Base-by-base conservation (phyloP, 192 early-diverging fungal genomes). In the Phlyctochytrium planicorne region DNA sequence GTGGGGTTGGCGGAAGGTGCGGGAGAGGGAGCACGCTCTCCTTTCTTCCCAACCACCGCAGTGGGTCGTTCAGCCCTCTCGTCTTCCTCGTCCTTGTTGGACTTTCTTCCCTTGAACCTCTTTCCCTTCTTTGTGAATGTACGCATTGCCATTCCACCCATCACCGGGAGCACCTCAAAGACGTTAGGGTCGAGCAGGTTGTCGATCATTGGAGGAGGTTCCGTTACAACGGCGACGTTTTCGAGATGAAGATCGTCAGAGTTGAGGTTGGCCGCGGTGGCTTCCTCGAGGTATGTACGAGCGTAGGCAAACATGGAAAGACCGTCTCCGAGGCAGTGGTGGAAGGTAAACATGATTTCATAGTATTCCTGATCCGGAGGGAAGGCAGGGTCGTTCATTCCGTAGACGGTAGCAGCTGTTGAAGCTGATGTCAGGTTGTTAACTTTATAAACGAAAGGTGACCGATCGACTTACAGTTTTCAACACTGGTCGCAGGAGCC, bases 261-360 rank as follows among this genome's bases (percentile, higher is more conserved):
- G 23, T 72, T 74, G 12, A 80, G 64, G 47, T 65, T 31, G 2
- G 16, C 55, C 4, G 64, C 70, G 30, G 31, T 33, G 24, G 57
- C 60, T n/a, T 52, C 52, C 31, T 66, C 57, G 27, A 76, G 36
- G 55, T 76, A 81, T 24, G 73, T 66, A 0, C 70, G 55, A 27
- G 72, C 73, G 55, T 65, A 79, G 3, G 77, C 72, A 47, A 73
- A 72, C 66, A 78, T 75, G 0, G 74, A 74, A 24, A 83, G 67
- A 4, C 81, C 81, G 63, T 83, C 81, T 1, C 78, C 73, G 24
- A 81, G 56, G 40, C 67, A 80, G 66, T 83, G 81, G 47, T 83
- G 81, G 52, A 83, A 80, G 24, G 79, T 72, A 63, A 79, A 77
- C 30, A 79, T 73, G 60, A 82, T 65, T 4, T 72, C 67, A 53